phyloP scores from a whole-genome alignment of 305 asterid genomes.

The Fraxinus albicans region DNA sequence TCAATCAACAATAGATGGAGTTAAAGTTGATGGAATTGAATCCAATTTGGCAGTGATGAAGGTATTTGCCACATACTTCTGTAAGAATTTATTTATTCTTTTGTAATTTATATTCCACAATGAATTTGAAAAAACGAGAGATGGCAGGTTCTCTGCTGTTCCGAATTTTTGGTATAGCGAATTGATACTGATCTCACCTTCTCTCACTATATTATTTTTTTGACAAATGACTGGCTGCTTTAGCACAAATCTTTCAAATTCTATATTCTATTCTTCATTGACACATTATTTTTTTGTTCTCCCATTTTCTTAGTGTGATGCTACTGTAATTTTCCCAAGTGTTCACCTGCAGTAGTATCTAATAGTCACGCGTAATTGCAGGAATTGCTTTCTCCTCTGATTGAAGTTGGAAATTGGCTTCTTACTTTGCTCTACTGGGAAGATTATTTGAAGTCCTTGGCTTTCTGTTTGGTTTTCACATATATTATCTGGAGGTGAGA shows the following conservation, averaged over 20 bases:
- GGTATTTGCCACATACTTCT: constrained; percentile 40
- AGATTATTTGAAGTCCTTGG: constrained; percentile 59
- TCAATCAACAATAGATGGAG: constrained; percentile 83
- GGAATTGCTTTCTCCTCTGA: constrained; percentile 83
- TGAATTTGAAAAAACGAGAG: constrained; percentile 16
- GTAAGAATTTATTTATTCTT: constrained; percentile 11
- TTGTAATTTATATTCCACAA: neutral
- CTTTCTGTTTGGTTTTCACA: constrained; percentile 54
- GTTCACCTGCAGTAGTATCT: constrained; percentile 15
- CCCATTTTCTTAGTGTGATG: constrained; percentile 5
- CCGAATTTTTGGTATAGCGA: neutral
- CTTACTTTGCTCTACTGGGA: constrained; percentile 72
- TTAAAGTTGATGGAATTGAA: constrained; percentile 82
- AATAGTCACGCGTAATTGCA: constrained; percentile 39
- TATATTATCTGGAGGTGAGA: constrained; percentile 65
- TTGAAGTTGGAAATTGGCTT: constrained; percentile 58
- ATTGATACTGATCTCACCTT: constrained; percentile 9
- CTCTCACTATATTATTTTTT: neutral
- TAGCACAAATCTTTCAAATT: neutral
- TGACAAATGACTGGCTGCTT: constrained; percentile 4
- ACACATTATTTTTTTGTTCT: neutral
- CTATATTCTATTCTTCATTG: neutral
- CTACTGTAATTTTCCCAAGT: constrained; percentile 19
- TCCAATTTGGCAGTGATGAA: constrained; percentile 89
- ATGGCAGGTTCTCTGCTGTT: constrained; percentile 15